Evolutionary conservation across 2,329 filamentous ascomycete species (phyloP), one percentile per base, ranked within the genome.

Genomic region (Celoporthe dispersa): DNA sequence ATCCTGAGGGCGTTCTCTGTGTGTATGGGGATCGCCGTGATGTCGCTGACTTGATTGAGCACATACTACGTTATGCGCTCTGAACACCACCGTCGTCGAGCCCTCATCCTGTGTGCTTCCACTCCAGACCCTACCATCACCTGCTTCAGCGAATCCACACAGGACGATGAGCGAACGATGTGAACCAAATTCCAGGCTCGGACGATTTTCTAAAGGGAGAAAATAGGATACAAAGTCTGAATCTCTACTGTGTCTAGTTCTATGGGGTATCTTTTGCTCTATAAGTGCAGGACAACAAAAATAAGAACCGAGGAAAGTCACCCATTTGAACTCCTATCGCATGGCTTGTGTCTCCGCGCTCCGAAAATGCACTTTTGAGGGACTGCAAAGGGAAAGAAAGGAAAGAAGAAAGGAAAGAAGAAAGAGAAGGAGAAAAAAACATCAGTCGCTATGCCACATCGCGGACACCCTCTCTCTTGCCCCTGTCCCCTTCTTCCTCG

Each of bases 231-330:
- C 25, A 61, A n/a, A 25, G 3, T 61, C 3, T 61, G 22, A 37
- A n/a, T 61, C 33, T 62, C 59, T 61, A 39, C 19, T 61, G 16
- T 39, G 25, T 44, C 60, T 62, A 31, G 31, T 19, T 62, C 60
- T 62, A 62, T 14, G 9, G 60, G 60, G 60, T 62, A 62, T 62
- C 60, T 62, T 39, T 28, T 22, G 37, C 12, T 41, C 12, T 31
- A 37, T 31, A n/a, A 55, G 53, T 16, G n/a, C 53, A 7, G 31
- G 59, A 37, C 16, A 19, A 25, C 33, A 22, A n/a, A n/a, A 39
- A 7, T 12, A 39, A 37, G 16, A 14, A 39, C 22, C 9, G 22
- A 39, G 59, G 14, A 37, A 61, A 39, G n/a, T 41, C 35, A 39
- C 44, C 39, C 22, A 12, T 62, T 62, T 62, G 37, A 62, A 25